Conservation (phyloP, 1,284 basidiomycete genomes). For the Xerocomus nothofagi region DNA sequence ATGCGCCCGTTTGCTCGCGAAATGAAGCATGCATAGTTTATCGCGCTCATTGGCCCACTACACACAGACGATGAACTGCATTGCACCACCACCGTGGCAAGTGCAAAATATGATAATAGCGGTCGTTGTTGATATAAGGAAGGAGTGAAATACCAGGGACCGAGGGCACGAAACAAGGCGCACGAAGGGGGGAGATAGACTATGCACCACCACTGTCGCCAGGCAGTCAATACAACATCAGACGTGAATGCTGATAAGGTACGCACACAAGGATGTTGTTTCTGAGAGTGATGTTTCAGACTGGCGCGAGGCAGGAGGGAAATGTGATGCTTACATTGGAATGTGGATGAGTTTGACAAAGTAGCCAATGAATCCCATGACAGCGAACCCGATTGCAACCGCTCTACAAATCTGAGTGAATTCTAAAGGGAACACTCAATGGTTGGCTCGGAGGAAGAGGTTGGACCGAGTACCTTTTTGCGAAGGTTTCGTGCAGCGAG, state of each 20-base stretch:
- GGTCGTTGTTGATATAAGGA: constrained; percentile 8
- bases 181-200: constrained; percentile 12
- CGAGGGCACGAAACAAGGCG: constrained; percentile 4
- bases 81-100: not conserved
- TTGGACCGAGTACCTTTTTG: constrained; percentile 71
- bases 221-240: constrained; percentile 10
- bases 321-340: constrained; percentile 74
- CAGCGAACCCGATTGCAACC: constrained; percentile 91
- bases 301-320: not conserved
- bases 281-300: constrained; percentile 45
- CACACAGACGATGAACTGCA: not conserved
- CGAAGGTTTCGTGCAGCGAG: constrained; percentile 96
- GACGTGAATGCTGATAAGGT: not conserved
- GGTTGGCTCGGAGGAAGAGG: not conserved
- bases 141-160: constrained; percentile 20
- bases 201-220: constrained; percentile 67
- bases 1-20: not conserved
- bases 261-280: constrained; percentile 95
- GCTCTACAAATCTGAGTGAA: constrained; percentile 91
- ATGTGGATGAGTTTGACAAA: constrained; percentile 96
- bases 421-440: constrained; percentile 51
- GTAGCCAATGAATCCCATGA: constrained; percentile 98
- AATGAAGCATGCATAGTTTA: constrained; percentile 6
- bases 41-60: not conserved
- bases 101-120: constrained; percentile 1